These are phyloP conservation scores for Serendipita sp. DNA, from an alignment of 768 basidiomycete species.

Conservation along the genomic window DNA sequence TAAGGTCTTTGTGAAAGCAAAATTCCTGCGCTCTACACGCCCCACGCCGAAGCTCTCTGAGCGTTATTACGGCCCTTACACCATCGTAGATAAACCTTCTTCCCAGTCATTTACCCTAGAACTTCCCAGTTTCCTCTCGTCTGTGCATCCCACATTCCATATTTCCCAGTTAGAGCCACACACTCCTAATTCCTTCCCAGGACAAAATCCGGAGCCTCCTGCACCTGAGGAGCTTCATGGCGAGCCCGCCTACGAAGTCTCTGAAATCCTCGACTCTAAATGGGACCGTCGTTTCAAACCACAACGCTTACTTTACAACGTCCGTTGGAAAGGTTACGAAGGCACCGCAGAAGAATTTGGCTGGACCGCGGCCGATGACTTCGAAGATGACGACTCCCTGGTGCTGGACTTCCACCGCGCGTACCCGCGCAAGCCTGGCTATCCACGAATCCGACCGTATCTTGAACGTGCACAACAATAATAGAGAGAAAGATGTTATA, in stretches of 20 bases:
- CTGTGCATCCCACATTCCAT: too few relatives aligned
- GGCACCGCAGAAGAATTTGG: not conserved
- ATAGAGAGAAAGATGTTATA: too few relatives aligned
- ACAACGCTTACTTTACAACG: not conserved
- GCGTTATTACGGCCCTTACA: slow-evolving; percentile 14
- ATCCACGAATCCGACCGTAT: too few relatives aligned
- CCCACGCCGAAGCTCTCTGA: slow-evolving; percentile 15
- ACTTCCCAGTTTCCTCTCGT: not conserved
- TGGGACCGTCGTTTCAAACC: slow-evolving; percentile 1
- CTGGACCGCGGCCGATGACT: not conserved
- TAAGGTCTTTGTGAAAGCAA: not conserved
- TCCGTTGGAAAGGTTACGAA: not conserved
- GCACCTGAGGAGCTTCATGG: slow-evolving; percentile 10
- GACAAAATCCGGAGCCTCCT: slow-evolving; percentile 11
- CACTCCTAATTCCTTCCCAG: slow-evolving; percentile 12
- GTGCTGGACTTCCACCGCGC: not conserved
- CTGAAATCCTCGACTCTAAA: slow-evolving; percentile 13
- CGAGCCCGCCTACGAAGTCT: slow-evolving; percentile 11
- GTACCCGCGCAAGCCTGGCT: not conserved
- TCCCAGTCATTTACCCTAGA: not conserved
- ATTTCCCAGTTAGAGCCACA: too few relatives aligned
- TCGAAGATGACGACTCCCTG: not conserved
- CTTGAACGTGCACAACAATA: too few relatives aligned
- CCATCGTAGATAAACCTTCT: slow-evolving; percentile 12
- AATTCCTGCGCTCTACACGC: not conserved